Percentiles rank a stretch among this genome's conserved stretches.
Evolutionary conservation across 495 filamentous ascomycete species (phyloP).

Genomic region (Penicilliopsis zonata): DNA sequence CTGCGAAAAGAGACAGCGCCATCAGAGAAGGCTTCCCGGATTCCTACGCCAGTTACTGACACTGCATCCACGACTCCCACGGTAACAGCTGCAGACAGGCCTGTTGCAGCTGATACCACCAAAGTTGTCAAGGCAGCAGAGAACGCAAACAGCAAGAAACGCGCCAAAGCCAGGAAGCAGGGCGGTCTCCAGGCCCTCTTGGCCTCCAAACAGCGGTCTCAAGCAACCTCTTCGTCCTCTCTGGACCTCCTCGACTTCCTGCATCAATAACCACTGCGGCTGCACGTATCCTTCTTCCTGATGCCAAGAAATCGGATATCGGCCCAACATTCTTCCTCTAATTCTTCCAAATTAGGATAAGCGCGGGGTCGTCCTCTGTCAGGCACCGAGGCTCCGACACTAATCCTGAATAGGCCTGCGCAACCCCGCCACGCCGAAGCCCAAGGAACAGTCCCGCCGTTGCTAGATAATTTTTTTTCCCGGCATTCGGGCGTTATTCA

Average conservation of each 20-base stretch:
- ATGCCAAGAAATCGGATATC: slow-evolving; percentile 1
- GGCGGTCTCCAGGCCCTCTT: slow-evolving; percentile 46
- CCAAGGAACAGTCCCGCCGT: slow-evolving; percentile 27
- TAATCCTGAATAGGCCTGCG: no score
- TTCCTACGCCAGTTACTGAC: slow-evolving; percentile 4
- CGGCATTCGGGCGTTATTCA: no score
- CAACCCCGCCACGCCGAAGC: slow-evolving; percentile 28
- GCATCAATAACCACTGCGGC: slow-evolving; percentile 17
- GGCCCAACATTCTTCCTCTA: not conserved
- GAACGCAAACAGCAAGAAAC: slow-evolving; percentile 45
- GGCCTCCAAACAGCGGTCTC: slow-evolving; percentile 34
- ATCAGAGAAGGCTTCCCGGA: slow-evolving; percentile 2
- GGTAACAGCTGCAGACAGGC: slow-evolving; percentile 2
- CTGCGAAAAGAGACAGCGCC: slow-evolving; percentile 5
- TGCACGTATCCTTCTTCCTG: not conserved
- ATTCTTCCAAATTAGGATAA: slow-evolving; percentile 2
- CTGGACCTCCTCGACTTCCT: slow-evolving; percentile 50
- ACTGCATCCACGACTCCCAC: slow-evolving; percentile 5
- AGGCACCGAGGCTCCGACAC: not conserved
- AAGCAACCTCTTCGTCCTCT: slow-evolving; percentile 15
- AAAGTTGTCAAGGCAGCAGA: slow-evolving; percentile 16
- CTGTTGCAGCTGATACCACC: not conserved
- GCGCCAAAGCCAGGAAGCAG: slow-evolving; percentile 47
- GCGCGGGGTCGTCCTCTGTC: slow-evolving; percentile 6
- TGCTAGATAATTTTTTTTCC: slow-evolving; percentile 17